phyloP scores from a whole-genome alignment of 2,329 filamentous ascomycete genomes.

The Huntiella savannae region DNA sequence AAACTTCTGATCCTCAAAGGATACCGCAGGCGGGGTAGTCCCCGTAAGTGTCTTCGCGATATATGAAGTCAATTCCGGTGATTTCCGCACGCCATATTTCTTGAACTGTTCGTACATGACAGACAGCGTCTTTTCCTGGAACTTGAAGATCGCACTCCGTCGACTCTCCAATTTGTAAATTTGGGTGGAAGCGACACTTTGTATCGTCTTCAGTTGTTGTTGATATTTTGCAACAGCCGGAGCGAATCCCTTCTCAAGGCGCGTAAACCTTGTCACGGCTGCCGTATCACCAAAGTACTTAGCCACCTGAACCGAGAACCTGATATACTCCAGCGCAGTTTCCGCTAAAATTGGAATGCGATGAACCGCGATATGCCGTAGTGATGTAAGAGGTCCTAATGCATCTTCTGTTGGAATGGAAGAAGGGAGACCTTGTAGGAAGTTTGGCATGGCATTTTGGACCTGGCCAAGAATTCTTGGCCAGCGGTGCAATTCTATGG shows the following conservation, averaged over 20 bases:
- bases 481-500: conserved; percentile 8
- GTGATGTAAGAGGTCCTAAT: conserved; percentile 1
- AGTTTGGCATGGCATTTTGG: not conserved
- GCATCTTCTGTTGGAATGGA: conserved; percentile 1
- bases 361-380: conserved; percentile 10
- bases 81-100: not conserved
- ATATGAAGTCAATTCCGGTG: too few species aligned
- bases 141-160: conserved; percentile 1
- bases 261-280: not conserved
- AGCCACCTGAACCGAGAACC: conserved; percentile 5
- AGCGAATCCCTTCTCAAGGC: not conserved
- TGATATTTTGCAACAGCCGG: not conserved
- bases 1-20: too few species aligned
- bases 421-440: not conserved
- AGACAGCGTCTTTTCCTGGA: conserved; percentile 1
- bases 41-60: too few species aligned
- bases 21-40: too few species aligned
- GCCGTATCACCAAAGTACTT: conserved; percentile 2
- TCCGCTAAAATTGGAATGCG: conserved; percentile 4
- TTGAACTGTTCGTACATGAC: conserved; percentile 3
- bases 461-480: conserved; percentile 1
- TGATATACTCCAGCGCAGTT: not conserved
- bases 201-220: not conserved
- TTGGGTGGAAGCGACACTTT: not conserved
- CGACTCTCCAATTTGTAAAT: not conserved